These are phyloP conservation scores for Rosa hybrid DNA, from an alignment of 331 rosid genomes.

Conservation along the genomic window DNA sequence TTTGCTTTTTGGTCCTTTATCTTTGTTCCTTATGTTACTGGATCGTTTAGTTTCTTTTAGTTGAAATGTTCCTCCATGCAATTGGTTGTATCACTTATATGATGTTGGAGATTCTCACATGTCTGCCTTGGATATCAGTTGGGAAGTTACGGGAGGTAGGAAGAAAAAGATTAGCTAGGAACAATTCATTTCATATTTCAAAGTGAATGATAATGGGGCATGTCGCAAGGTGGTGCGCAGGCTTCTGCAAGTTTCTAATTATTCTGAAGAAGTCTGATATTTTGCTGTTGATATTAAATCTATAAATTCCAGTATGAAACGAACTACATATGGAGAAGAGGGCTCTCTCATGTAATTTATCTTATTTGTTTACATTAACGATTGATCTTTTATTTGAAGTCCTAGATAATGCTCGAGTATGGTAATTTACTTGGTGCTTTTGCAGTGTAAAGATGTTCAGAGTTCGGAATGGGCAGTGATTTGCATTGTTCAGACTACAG, in stretches of 20 bases:
- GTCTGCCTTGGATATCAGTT: slow-evolving; percentile 13
- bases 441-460: too few relatives aligned
- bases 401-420: neutral
- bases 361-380: neutral
- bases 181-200: neutral
- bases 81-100: neutral
- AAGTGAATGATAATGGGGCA: neutral
- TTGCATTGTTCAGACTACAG: too few relatives aligned
- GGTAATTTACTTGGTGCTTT: too few relatives aligned
- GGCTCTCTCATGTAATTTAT: neutral
- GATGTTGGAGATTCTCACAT: neutral
- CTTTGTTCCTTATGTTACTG: neutral
- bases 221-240: slow-evolving; percentile 1
- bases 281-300: slow-evolving; percentile 19
- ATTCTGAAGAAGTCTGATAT: slow-evolving; percentile 1
- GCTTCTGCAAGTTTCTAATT: neutral
- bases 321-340: neutral
- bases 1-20: neutral
- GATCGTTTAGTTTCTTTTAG: neutral
- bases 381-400: neutral
- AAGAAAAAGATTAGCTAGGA: slow-evolving; percentile 3
- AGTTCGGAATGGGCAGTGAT: too few relatives aligned
- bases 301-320: slow-evolving; percentile 1
- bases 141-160: neutral
- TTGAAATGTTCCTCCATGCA: neutral